Conservation (phyloP, 768 basidiomycete species). For the Leccinellum luteum region DNA sequence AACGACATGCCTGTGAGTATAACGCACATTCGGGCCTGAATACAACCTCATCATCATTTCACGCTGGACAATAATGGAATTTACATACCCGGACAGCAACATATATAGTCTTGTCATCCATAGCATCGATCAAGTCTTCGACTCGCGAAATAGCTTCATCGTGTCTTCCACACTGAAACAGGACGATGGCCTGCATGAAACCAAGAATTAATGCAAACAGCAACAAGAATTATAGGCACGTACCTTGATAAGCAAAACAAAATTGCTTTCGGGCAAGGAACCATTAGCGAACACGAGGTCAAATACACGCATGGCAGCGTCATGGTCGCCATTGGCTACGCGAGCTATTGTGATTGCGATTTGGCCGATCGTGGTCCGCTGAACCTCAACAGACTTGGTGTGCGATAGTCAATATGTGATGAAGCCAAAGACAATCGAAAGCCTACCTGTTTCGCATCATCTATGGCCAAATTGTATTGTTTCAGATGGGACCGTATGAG, state of each 20-base stretch:
- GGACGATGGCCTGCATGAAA: slow-evolving; percentile 1
- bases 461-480: background rate
- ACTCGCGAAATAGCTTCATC: slow-evolving; percentile 1
- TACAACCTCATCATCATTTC: background rate
- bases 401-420: background rate
- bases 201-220: background rate
- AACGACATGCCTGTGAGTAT: background rate
- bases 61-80: background rate
- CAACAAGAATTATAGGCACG: rapidly evolving
- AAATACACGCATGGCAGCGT: slow-evolving; percentile 2
- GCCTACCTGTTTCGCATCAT: slow-evolving; percentile 4
- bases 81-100: slow-evolving; percentile 2
- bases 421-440: no score
- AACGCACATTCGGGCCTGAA: slow-evolving; percentile 8
- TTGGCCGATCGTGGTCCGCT: slow-evolving; percentile 6
- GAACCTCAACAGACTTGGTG: slow-evolving; percentile 5
- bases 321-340: background rate
- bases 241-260: slow-evolving; percentile 16
- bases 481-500: background rate
- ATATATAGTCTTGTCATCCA: background rate
- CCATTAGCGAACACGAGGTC: slow-evolving; percentile 9
- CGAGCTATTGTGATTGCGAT: slow-evolving; percentile 4
- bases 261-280: background rate
- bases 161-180: slow-evolving; percentile 7
- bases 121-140: background rate